Conservation (phyloP, 2,329 filamentous ascomycete genomes). For the Gaeumannomyces tritici region DNA sequence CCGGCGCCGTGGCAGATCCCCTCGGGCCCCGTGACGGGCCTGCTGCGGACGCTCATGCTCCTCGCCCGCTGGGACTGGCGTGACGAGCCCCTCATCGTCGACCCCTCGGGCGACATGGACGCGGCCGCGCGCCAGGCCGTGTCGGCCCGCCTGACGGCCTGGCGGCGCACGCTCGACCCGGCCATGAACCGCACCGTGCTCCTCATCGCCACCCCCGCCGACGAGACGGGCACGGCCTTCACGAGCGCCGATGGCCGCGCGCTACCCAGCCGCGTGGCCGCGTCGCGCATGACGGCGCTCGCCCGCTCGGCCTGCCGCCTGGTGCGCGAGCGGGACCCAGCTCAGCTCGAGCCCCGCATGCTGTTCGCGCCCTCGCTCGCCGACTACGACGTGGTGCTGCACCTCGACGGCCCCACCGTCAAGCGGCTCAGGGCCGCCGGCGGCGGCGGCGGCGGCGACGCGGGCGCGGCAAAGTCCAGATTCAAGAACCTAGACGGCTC, state of each 20-base stretch:
- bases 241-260: conserved; percentile 48
- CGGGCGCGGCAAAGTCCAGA: conserved; percentile 21
- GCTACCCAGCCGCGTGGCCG: conserved; percentile 68
- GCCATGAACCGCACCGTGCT: conserved; percentile 75
- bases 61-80: conserved; percentile 91
- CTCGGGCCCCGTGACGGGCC: conserved; percentile 67
- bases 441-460: conserved; percentile 23
- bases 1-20: conserved; percentile 75
- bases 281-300: conserved; percentile 71
- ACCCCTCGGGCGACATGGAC: conserved; percentile 58
- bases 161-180: conserved; percentile 74
- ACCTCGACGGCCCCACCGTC: conserved; percentile 49
- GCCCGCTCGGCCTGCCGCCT: conserved; percentile 65
- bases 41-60: conserved; percentile 70
- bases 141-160: conserved; percentile 64
- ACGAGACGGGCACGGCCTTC: conserved; percentile 70
- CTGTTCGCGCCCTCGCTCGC: conserved; percentile 65
- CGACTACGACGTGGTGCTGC: conserved; percentile 83
- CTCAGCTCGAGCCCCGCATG: conserved; percentile 39
- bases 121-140: conserved; percentile 32
- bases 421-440: conserved; percentile 25
- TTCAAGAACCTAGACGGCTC: conserved; percentile 76
- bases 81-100: conserved; percentile 69
- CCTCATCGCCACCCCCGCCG: conserved; percentile 72
- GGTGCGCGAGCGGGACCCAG: conserved; percentile 40